Evolutionary conservation across 2,329 filamentous ascomycete genomes (phyloP).

Genomic region (Ceratocystiopsis brevicomis): DNA sequence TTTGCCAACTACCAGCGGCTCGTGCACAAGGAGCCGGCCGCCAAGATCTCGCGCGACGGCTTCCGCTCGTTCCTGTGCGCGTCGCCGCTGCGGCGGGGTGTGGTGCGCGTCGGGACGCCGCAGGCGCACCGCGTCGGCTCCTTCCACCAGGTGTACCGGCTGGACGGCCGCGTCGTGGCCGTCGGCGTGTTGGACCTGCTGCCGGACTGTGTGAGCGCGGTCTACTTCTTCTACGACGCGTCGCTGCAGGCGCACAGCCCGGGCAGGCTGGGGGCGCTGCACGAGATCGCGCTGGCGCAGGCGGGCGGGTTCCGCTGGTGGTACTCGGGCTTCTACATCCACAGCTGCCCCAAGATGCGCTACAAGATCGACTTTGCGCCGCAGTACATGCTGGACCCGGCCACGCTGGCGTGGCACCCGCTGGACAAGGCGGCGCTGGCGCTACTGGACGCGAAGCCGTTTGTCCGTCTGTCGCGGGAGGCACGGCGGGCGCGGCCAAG

Average conservation of each 20-base stretch:
- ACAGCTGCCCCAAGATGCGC: conserved; percentile 62
- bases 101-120: background rate
- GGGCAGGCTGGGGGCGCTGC: conserved; percentile 56
- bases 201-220: conserved; percentile 58
- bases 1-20: conserved; percentile 58
- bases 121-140: conserved; percentile 36
- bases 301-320: conserved; percentile 57
- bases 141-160: conserved; percentile 64
- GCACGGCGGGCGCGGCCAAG: no score
- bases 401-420: conserved; percentile 41
- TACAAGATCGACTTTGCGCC: conserved; percentile 70
- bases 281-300: conserved; percentile 50
- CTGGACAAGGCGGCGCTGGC: conserved; percentile 32
- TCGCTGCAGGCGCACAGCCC: conserved; percentile 51
- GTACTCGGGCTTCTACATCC: conserved; percentile 70
- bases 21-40: conserved; percentile 48
- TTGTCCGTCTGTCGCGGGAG: conserved; percentile 26
- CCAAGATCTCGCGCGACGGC: conserved; percentile 37
- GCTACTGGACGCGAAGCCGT: conserved; percentile 35
- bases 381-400: conserved; percentile 54
- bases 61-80: conserved; percentile 58
- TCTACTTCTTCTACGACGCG: conserved; percentile 69
- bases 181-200: conserved; percentile 61
- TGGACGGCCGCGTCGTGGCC: conserved; percentile 58
- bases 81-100: conserved; percentile 40